Conservation (phyloP, 495 filamentous ascomycete species). For the Rusavskia elegans region DNA sequence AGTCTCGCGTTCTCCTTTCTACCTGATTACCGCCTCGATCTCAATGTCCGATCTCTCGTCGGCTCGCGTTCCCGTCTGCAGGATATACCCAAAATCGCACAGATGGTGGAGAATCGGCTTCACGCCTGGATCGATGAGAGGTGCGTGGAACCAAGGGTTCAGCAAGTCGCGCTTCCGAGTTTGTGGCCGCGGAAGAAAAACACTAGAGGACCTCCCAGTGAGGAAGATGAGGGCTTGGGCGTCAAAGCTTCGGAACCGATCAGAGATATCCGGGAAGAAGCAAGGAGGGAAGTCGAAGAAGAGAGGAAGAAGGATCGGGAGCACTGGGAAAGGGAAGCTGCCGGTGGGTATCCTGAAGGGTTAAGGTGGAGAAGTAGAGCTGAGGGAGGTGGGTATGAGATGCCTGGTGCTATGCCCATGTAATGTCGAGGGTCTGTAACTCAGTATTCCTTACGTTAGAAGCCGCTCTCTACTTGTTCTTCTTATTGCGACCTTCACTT, state of each 20-base stretch:
- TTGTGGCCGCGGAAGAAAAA: conserved; percentile 86
- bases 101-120: conserved; percentile 77
- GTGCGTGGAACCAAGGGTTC: conserved; percentile 86
- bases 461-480: no score
- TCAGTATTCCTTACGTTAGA: no score
- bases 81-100: conserved; percentile 94
- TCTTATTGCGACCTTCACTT: no score
- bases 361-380: conserved; percentile 9
- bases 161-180: conserved; percentile 84
- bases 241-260: conserved; percentile 1
- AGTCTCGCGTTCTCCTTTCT: conserved; percentile 90
- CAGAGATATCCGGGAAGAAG: conserved; percentile 9
- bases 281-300: conserved; percentile 9
- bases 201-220: conserved; percentile 36
- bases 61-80: conserved; percentile 79
- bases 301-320: conserved; percentile 3
- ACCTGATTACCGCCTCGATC: conserved; percentile 87
- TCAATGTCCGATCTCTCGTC: conserved; percentile 80
- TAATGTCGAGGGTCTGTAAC: not conserved
- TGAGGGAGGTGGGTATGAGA: conserved; percentile 9
- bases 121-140: conserved; percentile 97
- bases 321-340: conserved; percentile 1
- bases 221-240: conserved; percentile 5
- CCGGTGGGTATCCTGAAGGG: conserved; percentile 11
- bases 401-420: conserved; percentile 14